These are phyloP conservation scores for Meira nashicola DNA, from an alignment of 1,284 basidiomycete species.

Conservation along the genomic window DNA sequence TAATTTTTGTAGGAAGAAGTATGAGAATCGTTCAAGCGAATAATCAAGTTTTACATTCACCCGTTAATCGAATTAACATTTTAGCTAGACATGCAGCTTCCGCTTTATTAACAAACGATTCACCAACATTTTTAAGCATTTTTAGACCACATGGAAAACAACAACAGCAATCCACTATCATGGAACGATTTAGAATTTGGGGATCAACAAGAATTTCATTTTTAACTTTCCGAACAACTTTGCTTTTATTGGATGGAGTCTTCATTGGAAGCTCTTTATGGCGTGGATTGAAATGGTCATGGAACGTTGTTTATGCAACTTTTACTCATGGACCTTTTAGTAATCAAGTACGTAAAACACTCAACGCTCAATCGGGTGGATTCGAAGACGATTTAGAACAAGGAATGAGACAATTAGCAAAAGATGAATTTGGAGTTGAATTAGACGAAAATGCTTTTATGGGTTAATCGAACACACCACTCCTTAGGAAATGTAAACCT, in stretches of 20 bases:
- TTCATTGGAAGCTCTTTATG: slow-evolving; percentile 24
- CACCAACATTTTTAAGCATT: slow-evolving; percentile 28
- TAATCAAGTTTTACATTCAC: slow-evolving; percentile 43
- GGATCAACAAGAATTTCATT: slow-evolving; percentile 26
- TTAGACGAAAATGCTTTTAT: slow-evolving; percentile 37
- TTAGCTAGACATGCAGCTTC: slow-evolving; percentile 42
- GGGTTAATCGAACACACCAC: slow-evolving; percentile 13
- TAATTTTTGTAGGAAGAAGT: slow-evolving; percentile 40
- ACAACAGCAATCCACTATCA: slow-evolving; percentile 5
- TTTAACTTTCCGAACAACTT: slow-evolving; percentile 32
- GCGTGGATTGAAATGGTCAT: slow-evolving; percentile 21
- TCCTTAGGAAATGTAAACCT: background rate
- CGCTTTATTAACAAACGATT: slow-evolving; percentile 24
- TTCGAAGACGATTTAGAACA: slow-evolving; percentile 46
- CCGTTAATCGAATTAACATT: slow-evolving; percentile 47
- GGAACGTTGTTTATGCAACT: slow-evolving; percentile 16
- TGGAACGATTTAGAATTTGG: slow-evolving; percentile 23
- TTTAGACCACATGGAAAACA: slow-evolving; percentile 17
- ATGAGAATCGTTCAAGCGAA: slow-evolving; percentile 47
- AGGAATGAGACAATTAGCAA: slow-evolving; percentile 35
- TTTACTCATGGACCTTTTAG: slow-evolving; percentile 20
- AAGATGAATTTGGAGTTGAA: slow-evolving; percentile 43
- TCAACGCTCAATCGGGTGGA: slow-evolving; percentile 13
- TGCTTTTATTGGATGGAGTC: slow-evolving; percentile 33
- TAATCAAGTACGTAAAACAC: slow-evolving; percentile 8